Evolutionary conservation across 106 monocot species (phyloP).

Genomic region (Phalaenopsis equestris): DNA sequence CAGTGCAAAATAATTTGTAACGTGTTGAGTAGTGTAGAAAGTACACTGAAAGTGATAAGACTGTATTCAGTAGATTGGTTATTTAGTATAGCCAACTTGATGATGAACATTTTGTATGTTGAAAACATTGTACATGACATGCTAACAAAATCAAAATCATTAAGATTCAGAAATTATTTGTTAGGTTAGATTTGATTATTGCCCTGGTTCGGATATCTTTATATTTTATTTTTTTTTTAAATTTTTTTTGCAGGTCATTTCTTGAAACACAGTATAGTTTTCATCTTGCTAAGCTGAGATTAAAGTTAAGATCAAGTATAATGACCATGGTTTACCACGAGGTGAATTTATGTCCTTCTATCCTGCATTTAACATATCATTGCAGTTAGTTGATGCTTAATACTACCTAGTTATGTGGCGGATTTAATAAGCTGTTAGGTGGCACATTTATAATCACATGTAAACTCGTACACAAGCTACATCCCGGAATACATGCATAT

Average conservation of each 20-base stretch:
- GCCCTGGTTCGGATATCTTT: background rate
- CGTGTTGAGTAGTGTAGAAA: background rate
- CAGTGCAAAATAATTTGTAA: background rate
- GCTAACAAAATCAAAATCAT: background rate
- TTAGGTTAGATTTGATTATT: background rate
- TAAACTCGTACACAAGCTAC: background rate
- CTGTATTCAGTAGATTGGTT: background rate
- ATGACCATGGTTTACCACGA: constrained; percentile 78
- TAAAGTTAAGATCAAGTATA: constrained; percentile 78
- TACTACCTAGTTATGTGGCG: background rate
- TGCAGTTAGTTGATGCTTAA: background rate
- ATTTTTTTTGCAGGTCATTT: constrained; percentile 58
- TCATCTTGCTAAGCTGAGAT: constrained; percentile 58
- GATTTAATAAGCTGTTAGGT: background rate
- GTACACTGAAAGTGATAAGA: background rate
- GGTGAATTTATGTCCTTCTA: constrained; percentile 31
- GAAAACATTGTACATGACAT: background rate
- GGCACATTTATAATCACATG: background rate
- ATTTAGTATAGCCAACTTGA: background rate
- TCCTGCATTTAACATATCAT: background rate
- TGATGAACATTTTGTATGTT: background rate
- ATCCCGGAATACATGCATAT: background rate
- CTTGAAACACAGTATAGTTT: constrained; percentile 88
- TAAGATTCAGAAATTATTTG: background rate
- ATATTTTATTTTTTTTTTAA: background rate